Evolutionary conservation across 768 basidiomycete species (phyloP), one percentile per base, ranked within the genome.

Genomic region (Leccinum truebloodii): DNA sequence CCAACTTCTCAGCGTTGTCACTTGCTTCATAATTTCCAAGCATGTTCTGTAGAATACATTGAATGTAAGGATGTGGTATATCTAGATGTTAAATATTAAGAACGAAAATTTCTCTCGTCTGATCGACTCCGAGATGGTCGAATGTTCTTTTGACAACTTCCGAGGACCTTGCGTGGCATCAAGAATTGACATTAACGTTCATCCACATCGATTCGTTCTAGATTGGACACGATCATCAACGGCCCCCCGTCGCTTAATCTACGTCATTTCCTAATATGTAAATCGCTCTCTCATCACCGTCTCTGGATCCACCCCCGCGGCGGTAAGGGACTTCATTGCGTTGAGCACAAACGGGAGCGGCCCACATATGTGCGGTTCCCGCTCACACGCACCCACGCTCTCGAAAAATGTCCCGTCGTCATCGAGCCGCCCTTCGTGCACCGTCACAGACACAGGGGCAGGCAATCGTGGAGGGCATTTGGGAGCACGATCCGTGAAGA

Each of bases 291-390:
- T 65, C 10, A 60, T 39, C 3, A 72, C 69, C 18, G 30, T 56
- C 60, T 70, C 68, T 16, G 66, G 59, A 34, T 70, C 60, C 6
- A 70, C 70, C 14, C 69, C 65, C 4, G 70, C 63, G 1, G 63
- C 62, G 4, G 10, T 41, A 20, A 71, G 70, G 3, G 68, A 70
- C 49, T 59, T 59, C 66, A 65, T 71, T 8, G 59, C 59, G 34
- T 63, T 70, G 7, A n/a, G 39, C 49, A 71, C 63, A 34, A 71
- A 71, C 2, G 69, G 70, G 20, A 71, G 41, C 0, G 69, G 70
- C 10, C 70, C 69, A 41, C 69, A 71, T 16, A 71, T 61, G 28
- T 71, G 59, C 2, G 66, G 3, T 18, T 69, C 69, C 59, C 63
- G 52, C 2, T 49, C 44, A 2, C 58, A 41, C 30, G 66, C 69